Base-by-base conservation (phyloP, 495 filamentous ascomycete species). In the Chlorociboria aeruginascens region DNA sequence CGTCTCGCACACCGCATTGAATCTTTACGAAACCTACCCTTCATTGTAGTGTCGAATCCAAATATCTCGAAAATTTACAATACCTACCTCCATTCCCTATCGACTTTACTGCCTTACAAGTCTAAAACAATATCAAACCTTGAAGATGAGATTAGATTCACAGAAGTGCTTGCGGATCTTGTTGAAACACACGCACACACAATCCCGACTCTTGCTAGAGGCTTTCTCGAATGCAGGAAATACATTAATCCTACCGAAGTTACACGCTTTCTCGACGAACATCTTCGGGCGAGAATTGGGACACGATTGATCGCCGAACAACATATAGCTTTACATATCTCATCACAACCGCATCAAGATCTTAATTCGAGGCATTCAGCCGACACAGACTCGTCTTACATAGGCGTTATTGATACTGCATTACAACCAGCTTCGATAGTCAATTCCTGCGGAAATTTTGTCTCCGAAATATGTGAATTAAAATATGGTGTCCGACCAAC, bases 401-500 rank as follows among this genome's bases (percentile, higher is more conserved):
- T 95, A 51, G 92, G 92, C n/a, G 89, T 95, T 8, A 96, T 98
- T 51, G 92, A 98, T 68, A 97, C 92, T 0, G 81, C 82, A 1
- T 67, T 98, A 16, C 85, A 81, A 25, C 92, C 90, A 0, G 83
- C 89, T 0, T 71, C 73, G 16, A 86, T 85, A 30, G 74, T 97
- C 43, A 78, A 85, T 48, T 70, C 73, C 2, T 96, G 90, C 63
- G 87, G 87, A 46, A 78, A 81, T 49, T 92, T 93, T 55, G 92
- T 98, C 0, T 81, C 83, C 35, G 92, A 97, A 54, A 95, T 96
- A 52, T 96, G 90, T 67, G 92, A 98, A 67, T 71, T 97, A 14
- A 87, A 89, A 36, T 98, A 96, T 64, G 92, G 92, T 13, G 83
- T 94, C 2, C 78, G 92, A 0, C 92, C 92, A 1, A 73, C 74